Evolutionary conservation across 1,139 yeast species (phyloP), one percentile per base, ranked within the genome.

Genomic region (Candida sp.): DNA sequence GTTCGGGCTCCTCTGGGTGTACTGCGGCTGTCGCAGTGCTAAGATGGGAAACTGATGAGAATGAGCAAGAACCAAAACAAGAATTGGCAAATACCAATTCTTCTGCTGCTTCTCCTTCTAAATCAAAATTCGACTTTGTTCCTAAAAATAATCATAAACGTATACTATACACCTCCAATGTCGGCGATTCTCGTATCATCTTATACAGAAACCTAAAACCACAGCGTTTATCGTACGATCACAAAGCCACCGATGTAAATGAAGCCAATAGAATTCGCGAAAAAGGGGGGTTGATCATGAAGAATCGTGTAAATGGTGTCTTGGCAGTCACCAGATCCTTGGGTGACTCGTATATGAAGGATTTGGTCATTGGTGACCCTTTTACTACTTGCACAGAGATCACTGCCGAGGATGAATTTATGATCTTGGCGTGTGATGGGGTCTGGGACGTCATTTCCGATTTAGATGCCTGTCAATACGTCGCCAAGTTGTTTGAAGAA

Each of bases 11-110:
- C 44, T 81, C 95, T 45, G 99, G 99, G 0, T 84, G 95, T 53
- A 95, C 99, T 0, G 99, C 97, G 0, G 97, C 96, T 0, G 97
- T 91, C 22, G 97, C 97, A 1, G 82, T 93, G 1, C 64, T 90
- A 45, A 72, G 96, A 45, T 90, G 97, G 97, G 97, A 91, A 48
- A 51, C 58, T 5, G 56, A 50, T 54, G 11, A 12, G 19, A 32
- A 32, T 12, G 19, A 23, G 39, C 36, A 29, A 32, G 27, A 35
- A 30, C 12, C 19, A 32, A 2, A n/a, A 12, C 4, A 32, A 25
- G 11, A 25, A 25, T 11, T 8, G 11, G 11, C 7, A 25, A 7
- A 7, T 2, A 11, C 11, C 11, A 8, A 7, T 8, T 25, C 29
- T 7, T 22, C 37, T 8, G 15, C 21, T 21, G 37, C 21, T 7